Percentiles rank a stretch among this genome's conserved stretches.
Conservation (phyloP, 78 protist genomes). For the Diacronema lutheri region DNA sequence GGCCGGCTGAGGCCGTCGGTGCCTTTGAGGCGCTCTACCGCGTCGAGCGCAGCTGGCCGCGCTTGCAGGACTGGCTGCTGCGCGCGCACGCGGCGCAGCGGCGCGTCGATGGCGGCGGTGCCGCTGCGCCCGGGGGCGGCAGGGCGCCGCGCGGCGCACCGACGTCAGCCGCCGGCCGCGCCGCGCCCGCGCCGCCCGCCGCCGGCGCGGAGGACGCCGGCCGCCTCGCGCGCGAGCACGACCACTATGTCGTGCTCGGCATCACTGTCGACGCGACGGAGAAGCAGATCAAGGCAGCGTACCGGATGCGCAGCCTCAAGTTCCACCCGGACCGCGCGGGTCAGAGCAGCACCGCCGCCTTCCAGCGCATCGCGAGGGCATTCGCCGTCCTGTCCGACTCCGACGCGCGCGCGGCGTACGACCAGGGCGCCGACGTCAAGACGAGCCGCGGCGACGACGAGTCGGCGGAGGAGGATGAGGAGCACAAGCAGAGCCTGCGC, state of each 20-base stretch:
- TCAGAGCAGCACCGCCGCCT: background rate
- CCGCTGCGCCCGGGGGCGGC: background rate
- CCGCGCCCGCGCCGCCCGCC: background rate
- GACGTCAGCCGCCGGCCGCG: background rate
- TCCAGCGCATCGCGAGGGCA: constrained; percentile 27
- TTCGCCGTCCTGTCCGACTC: background rate
- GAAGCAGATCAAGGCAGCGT: constrained; percentile 26
- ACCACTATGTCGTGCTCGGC: constrained; percentile 28
- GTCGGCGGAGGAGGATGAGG: background rate
- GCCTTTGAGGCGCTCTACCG: constrained; percentile 3
- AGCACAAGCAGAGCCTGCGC: background rate
- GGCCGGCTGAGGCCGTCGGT: background rate
- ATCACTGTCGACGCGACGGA: constrained; percentile 14
- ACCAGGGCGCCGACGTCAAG: constrained; percentile 4
- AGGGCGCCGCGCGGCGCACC: background rate
- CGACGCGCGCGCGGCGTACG: constrained; percentile 2
- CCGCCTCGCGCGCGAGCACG: background rate
- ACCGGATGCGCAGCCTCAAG: constrained; percentile 14
- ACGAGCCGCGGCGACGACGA: background rate
- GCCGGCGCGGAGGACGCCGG: background rate
- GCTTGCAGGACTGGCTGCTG: background rate
- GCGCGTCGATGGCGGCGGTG: background rate
- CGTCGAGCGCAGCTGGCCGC: constrained; percentile 13
- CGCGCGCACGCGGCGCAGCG: constrained; percentile 23
- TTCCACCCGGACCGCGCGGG: constrained; percentile 23